A percentile compares a stretch with the other conserved stretches of the same genome.
phyloP scores from a whole-genome alignment of 1,284 basidiomycete genomes.

The Sphagnurus paluster region DNA sequence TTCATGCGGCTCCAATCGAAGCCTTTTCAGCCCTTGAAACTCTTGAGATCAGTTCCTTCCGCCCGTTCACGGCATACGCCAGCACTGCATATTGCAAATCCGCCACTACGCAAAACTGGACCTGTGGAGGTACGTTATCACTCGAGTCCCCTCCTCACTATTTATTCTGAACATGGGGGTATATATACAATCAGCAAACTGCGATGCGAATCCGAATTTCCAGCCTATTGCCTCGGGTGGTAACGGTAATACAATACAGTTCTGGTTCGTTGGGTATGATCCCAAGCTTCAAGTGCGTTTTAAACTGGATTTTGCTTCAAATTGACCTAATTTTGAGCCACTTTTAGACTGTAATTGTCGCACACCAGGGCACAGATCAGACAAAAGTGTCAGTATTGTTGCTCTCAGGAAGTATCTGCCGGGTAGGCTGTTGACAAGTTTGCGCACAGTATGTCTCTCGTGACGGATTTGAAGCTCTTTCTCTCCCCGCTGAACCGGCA shows the following conservation, averaged over 20 bases:
- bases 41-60: constrained; percentile 46
- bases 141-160: background rate
- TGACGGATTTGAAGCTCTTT: constrained; percentile 56
- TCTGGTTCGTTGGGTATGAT: constrained; percentile 38
- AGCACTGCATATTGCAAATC: constrained; percentile 55
- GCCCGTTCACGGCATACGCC: constrained; percentile 56
- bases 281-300: constrained; percentile 26
- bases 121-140: constrained; percentile 50
- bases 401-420: too few relatives aligned
- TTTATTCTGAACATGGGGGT: constrained; percentile 1
- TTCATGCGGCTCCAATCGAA: constrained; percentile 13
- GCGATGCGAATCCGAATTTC: constrained; percentile 54
- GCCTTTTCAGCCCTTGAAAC: constrained; percentile 40
- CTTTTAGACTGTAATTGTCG: constrained; percentile 44
- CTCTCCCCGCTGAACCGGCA: constrained; percentile 38
- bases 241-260: constrained; percentile 52
- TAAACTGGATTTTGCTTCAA: background rate
- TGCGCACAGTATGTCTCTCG: constrained; percentile 42
- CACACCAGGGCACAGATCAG: constrained; percentile 53
- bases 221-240: constrained; percentile 60
- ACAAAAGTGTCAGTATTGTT: constrained; percentile 45
- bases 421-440: too few relatives aligned
- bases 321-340: background rate
- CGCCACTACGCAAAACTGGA: constrained; percentile 48
- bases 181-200: constrained; percentile 38